A percentile compares a stretch with the other conserved stretches of the same genome.
Conservation (phyloP, 257 asterid species). For the Eucommia ulmoides region DNA sequence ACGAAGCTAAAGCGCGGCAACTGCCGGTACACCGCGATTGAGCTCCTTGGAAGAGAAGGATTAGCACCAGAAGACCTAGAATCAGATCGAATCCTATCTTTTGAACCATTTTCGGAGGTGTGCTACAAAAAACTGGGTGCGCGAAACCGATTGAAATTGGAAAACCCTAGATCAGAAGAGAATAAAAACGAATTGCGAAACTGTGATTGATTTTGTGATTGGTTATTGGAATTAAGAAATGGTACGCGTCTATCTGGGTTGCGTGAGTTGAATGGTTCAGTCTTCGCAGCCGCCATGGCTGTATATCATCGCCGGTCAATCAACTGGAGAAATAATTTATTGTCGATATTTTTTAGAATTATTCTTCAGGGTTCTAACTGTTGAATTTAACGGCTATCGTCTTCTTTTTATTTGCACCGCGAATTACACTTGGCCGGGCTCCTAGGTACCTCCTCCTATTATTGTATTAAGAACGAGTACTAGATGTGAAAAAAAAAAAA, state of each 20-base stretch:
- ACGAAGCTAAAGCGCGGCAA: slow-evolving; percentile 59
- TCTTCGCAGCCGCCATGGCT: too few relatives aligned
- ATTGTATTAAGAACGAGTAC: too few relatives aligned
- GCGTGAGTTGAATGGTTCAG: slow-evolving; percentile 14
- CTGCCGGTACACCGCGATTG: slow-evolving; percentile 26
- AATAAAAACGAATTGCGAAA: not conserved
- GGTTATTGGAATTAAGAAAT: too few relatives aligned
- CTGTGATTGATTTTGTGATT: not conserved
- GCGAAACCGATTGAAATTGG: not conserved
- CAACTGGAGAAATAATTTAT: too few relatives aligned
- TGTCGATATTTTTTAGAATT: too few relatives aligned
- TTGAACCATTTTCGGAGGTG: slow-evolving; percentile 10
- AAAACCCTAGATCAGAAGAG: slow-evolving; percentile 2
- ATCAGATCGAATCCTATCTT: slow-evolving; percentile 6
- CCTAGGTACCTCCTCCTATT: too few relatives aligned
- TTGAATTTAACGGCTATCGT: too few relatives aligned
- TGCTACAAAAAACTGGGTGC: not conserved
- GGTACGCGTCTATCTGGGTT: slow-evolving; percentile 1
- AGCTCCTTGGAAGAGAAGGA: slow-evolving; percentile 17
- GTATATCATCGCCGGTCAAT: too few relatives aligned
- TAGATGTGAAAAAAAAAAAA: too few relatives aligned
- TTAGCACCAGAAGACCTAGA: slow-evolving; percentile 8
- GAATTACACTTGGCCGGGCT: too few relatives aligned
- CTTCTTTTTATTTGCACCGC: too few relatives aligned
- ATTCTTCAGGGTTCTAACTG: too few relatives aligned